These are phyloP conservation scores for Parastagonospora avenae DNA, from an alignment of 2,329 filamentous ascomycete species.

Conservation along the genomic window DNA sequence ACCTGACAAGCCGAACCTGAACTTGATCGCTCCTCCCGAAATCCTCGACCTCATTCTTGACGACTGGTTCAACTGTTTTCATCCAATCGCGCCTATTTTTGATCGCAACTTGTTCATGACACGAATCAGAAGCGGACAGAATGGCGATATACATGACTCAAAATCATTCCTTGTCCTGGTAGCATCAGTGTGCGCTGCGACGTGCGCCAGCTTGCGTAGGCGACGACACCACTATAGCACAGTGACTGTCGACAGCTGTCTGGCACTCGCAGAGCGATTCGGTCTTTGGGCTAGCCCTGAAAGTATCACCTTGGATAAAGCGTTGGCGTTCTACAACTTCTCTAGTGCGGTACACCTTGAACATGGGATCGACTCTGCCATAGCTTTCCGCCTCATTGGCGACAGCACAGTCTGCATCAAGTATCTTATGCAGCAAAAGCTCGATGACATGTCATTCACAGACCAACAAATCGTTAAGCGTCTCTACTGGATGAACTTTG, in stretches of 20 bases:
- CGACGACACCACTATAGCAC: slow-evolving; percentile 17
- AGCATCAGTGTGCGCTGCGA: slow-evolving; percentile 22
- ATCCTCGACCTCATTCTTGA: slow-evolving; percentile 12
- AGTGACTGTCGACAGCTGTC: slow-evolving; percentile 18
- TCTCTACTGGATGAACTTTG: slow-evolving; percentile 26
- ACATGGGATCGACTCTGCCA: slow-evolving; percentile 16
- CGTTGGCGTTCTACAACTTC: slow-evolving; percentile 23
- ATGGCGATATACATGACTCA: neutral
- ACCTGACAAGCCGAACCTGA: neutral
- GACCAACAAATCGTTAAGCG: slow-evolving; percentile 22
- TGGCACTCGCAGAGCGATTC: slow-evolving; percentile 18
- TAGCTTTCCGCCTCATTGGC: slow-evolving; percentile 15
- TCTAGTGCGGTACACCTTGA: slow-evolving; percentile 18
- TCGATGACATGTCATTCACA: slow-evolving; percentile 13
- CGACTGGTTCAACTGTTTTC: slow-evolving; percentile 29
- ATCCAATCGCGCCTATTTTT: slow-evolving; percentile 24
- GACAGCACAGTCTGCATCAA: slow-evolving; percentile 18
- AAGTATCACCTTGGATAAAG: slow-evolving; percentile 16
- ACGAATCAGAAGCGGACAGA: neutral
- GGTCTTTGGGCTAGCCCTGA: slow-evolving; percentile 14
- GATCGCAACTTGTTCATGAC: slow-evolving; percentile 13
- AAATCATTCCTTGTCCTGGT: slow-evolving; percentile 15
- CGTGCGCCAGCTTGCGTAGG: slow-evolving; percentile 19
- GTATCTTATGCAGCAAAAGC: slow-evolving; percentile 15
- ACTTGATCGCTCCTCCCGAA: slow-evolving; percentile 11